Evolutionary conservation across 305 asterid genomes (phyloP).

Genomic region (Fraxinus sp.): DNA sequence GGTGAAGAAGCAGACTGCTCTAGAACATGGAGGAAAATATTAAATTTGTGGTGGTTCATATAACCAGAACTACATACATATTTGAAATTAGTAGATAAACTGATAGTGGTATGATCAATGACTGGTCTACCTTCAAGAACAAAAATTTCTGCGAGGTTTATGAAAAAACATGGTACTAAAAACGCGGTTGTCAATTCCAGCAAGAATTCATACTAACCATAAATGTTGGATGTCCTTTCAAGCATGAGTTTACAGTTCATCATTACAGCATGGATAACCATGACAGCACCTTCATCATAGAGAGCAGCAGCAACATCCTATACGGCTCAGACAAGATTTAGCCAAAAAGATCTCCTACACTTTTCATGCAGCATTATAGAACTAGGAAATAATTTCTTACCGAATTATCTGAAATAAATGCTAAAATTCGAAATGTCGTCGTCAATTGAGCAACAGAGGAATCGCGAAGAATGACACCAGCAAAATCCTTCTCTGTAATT

Average conservation of each 20-base stretch:
- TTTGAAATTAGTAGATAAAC: not conserved
- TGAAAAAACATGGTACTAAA: not conserved
- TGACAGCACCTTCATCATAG: slow-evolving; percentile 91
- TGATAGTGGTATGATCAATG: not conserved
- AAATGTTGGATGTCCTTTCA: slow-evolving; percentile 88
- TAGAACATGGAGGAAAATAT: not conserved
- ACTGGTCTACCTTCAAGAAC: not conserved
- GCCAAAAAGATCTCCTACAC: slow-evolving; percentile 22
- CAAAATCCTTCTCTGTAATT: slow-evolving; percentile 90
- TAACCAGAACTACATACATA: not conserved
- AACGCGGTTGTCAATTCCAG: slow-evolving; percentile 5
- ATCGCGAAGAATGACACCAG: slow-evolving; percentile 85
- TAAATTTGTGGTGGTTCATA: slow-evolving; percentile 2
- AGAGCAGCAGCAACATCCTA: slow-evolving; percentile 88
- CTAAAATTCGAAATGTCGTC: slow-evolving; percentile 87
- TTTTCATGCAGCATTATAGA: slow-evolving; percentile 2
- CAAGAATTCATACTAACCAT: slow-evolving; percentile 58
- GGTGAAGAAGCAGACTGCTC: not conserved
- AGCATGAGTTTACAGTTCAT: slow-evolving; percentile 89
- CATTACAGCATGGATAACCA: slow-evolving; percentile 92
- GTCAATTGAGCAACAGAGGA: slow-evolving; percentile 87
- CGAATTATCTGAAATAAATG: slow-evolving; percentile 79
- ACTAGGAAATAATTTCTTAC: slow-evolving; percentile 38
- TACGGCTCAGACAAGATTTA: slow-evolving; percentile 34
- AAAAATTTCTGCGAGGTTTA: slow-evolving; percentile 1